These are phyloP conservation scores for Rosellinia necatrix DNA, from an alignment of 2,329 filamentous ascomycete genomes.

Conservation along the genomic window DNA sequence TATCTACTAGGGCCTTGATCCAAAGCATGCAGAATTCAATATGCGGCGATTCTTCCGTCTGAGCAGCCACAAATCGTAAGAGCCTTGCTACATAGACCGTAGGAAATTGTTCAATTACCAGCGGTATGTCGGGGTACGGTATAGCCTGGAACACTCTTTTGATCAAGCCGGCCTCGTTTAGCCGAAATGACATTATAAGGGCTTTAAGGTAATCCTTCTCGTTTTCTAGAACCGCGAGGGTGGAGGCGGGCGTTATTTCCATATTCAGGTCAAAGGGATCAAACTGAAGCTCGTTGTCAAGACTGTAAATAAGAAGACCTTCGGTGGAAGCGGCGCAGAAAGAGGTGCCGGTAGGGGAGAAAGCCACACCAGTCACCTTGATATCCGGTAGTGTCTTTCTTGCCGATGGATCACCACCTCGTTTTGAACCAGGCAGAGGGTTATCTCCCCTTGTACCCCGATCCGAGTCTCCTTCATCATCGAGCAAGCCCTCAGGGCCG, in stretches of 20 bases:
- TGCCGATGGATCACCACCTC: slow-evolving; percentile 79
- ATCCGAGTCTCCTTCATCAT: slow-evolving; percentile 85
- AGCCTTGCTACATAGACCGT: slow-evolving; percentile 84
- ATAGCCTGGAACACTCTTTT: slow-evolving; percentile 85
- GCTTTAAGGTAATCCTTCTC: slow-evolving; percentile 88
- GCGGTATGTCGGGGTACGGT: slow-evolving; percentile 72
- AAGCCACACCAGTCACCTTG: slow-evolving; percentile 80
- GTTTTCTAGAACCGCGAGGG: slow-evolving; percentile 67
- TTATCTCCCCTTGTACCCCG: slow-evolving; percentile 81
- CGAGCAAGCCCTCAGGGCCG: slow-evolving; percentile 81
- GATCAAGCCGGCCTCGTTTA: slow-evolving; percentile 83
- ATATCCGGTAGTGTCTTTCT: slow-evolving; percentile 81
- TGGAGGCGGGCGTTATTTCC: slow-evolving; percentile 86
- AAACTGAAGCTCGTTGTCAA: slow-evolving; percentile 83
- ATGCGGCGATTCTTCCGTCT: slow-evolving; percentile 88
- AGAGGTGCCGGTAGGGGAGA: slow-evolving; percentile 83
- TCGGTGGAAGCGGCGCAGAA: slow-evolving; percentile 97
- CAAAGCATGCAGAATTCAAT: slow-evolving; percentile 93
- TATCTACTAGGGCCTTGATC: slow-evolving; percentile 82
- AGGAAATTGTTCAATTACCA: slow-evolving; percentile 80
- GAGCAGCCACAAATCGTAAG: slow-evolving; percentile 83
- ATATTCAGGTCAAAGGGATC: slow-evolving; percentile 97
- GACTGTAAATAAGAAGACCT: slow-evolving; percentile 88
- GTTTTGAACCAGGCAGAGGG: slow-evolving; percentile 81
- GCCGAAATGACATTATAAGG: slow-evolving; percentile 93